Evolutionary conservation across 257 asterid genomes (phyloP), one percentile per base, ranked within the genome.

Genomic region (Ilex aquifolium): DNA sequence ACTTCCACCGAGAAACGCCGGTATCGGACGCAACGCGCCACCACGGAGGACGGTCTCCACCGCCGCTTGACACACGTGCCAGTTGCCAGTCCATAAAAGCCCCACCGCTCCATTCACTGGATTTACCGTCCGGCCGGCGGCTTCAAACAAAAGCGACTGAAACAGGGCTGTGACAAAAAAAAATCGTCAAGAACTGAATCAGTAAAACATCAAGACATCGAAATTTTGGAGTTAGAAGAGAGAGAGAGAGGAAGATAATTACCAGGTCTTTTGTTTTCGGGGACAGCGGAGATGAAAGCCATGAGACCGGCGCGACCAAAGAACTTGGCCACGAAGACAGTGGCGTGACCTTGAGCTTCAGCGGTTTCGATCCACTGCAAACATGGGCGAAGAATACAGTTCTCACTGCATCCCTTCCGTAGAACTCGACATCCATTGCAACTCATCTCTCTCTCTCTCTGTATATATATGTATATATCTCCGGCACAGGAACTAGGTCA

Each of bases 391-490:
- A 85, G 72, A 51, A 82, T 74, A 80, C 93, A 85, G 75, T 55
- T 74, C 13, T 85, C 93, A 49, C 93, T 80, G 73, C 93, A 85
- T 44, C 94, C 93, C 66, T 85, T 85, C 32, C 90, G 86, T 51
- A 85, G 94, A 60, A 85, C 84, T 50, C 94, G 79, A 39, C 94
- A 85, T 3, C 94, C 94, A 72, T 83, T 85, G 84, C 94, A 85
- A 65, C 94, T 83, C 94, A 85, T 85, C 46, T 31, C 55, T 44
- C 6, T 21, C 27, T 21, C 27, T 48, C 27, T 12, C 7, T 15
- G 39, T 32, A 4, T 65, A 5, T 2, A 10, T 16, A 40, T 3
- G 13, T 13, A 8, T 14, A n/a, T 21, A 30, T 2, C 46, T n/a
- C 40, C n/a, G 50, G 32, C 62, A 5, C 61, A 31, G 64, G 57